A percentile compares a stretch with the other conserved stretches of the same genome.
Evolutionary conservation across 352 stramenopile genomes (phyloP).

Genomic region (Lagenidium sp.): DNA sequence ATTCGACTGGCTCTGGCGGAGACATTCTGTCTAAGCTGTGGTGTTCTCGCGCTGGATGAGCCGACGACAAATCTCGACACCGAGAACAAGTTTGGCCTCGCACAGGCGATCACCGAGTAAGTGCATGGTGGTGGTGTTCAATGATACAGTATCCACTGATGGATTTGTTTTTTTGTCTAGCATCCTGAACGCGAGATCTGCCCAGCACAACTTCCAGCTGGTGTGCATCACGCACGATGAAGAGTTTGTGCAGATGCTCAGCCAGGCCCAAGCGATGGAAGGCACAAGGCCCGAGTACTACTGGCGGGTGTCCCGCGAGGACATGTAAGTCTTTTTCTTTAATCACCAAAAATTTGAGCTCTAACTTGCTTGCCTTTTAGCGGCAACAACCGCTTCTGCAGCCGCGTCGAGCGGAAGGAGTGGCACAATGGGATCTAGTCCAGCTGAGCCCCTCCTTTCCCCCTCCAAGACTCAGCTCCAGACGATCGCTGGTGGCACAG

Average conservation of each 20-base stretch:
- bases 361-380: conserved; percentile 20
- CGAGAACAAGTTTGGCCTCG: conserved; percentile 94
- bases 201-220: conserved; percentile 99
- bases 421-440: conserved; percentile 50
- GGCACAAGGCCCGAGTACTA: conserved; percentile 74
- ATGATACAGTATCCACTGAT: too few relatives aligned
- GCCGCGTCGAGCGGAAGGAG: conserved; percentile 70
- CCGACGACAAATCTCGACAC: conserved; percentile 97
- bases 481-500: too few relatives aligned
- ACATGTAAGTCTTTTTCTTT: conserved; percentile 54
- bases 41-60: conserved; percentile 98
- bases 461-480: too few relatives aligned
- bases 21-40: conserved; percentile 98
- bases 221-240: conserved; percentile 99
- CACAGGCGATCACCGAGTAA: conserved; percentile 83
- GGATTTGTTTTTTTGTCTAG: conserved; percentile 21
- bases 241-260: conserved; percentile 88
- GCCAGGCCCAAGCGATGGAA: conserved; percentile 65
- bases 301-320: conserved; percentile 73
- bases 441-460: too few relatives aligned
- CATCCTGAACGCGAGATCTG: conserved; percentile 91
- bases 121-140: too few relatives aligned
- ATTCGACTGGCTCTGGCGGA: conserved; percentile 98
- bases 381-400: conserved; percentile 74
- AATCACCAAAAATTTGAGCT: too few relatives aligned